Evolutionary conservation across 331 rosid species (phyloP), one percentile per base, ranked within the genome.

Genomic region (Prunus yedoensis): DNA sequence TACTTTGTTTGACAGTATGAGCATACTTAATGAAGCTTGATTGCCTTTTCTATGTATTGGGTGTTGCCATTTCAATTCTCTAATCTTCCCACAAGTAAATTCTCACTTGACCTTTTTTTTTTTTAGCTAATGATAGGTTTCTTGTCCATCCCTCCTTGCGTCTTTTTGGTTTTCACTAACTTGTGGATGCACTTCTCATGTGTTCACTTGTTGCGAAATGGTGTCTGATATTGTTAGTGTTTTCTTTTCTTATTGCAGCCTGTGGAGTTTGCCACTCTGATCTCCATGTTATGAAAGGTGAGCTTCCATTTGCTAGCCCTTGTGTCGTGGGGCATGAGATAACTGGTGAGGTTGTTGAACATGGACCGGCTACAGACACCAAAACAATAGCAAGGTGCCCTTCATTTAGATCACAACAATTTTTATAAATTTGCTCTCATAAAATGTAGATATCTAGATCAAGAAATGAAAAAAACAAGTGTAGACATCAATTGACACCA

Each of bases 201-300:
- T 51, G 57, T 59, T 25, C 17, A 21, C 65, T 10, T 13, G 21
- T 62, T 58, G 18, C 21, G 18, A 30, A 32, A 1, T 21, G 50
- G 20, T 47, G 59, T 30, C 61, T 81, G 63, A 80, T 35, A 38
- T 28, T 80, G 51, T 60, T 38, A 14, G 18, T 68, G 68, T 25
- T 54, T 68, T 3, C 67, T 28, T 50, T 66, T 3, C 62, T 47
- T 49, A 14, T 35, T 81, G 85, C 81, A 94, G 98, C 86, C n/a
- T 94, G 98, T 79, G 97, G 98, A 76, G 98, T 94, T 32, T 94
- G 98, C 79, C 98, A 90, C 79, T 94, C 98, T 54, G 98, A 94
- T 91, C 96, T 94, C 30, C 98, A 94, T 78, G 95, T 94, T 70
- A 70, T 94, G 69, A 94, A 94, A 76, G 96, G 96, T 5, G 98